Conservation (phyloP, 75 land plant genomes). For the Pinus taeda region DNA sequence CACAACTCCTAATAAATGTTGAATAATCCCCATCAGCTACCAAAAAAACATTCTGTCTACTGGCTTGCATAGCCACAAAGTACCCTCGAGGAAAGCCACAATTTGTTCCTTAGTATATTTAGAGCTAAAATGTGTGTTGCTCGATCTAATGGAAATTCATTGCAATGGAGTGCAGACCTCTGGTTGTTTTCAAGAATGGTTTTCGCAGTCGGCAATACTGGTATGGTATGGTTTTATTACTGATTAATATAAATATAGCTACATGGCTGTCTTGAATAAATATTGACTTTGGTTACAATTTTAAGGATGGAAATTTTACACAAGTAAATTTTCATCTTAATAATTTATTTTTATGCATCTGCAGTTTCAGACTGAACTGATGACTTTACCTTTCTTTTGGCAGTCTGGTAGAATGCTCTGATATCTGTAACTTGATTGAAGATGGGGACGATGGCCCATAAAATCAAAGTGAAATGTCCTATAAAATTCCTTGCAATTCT, state of each 20-base stretch:
- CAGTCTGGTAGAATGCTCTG: slow-evolving; percentile 90
- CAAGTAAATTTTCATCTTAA: not conserved
- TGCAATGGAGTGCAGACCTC: slow-evolving; percentile 54
- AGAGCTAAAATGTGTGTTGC: no score
- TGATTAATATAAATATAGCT: not conserved
- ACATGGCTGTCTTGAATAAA: no score
- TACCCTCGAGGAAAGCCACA: no score
- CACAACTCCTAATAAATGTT: no score
- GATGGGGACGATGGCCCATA: slow-evolving; percentile 91
- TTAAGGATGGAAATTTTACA: not conserved
- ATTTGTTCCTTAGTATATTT: no score
- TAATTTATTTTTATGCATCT: no score
- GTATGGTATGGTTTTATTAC: slow-evolving; percentile 24
- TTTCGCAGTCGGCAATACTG: slow-evolving; percentile 88
- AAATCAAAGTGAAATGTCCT: not conserved
- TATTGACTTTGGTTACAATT: not conserved
- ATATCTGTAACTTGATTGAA: slow-evolving; percentile 82
- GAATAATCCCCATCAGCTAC: no score
- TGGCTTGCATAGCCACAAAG: no score
- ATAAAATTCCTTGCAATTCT: no score
- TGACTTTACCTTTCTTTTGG: slow-evolving; percentile 1
- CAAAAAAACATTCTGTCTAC: no score
- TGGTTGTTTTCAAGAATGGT: slow-evolving; percentile 93
- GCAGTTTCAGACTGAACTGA: not conserved
- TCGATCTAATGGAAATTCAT: not conserved